Base-by-base conservation (phyloP, 345 rosid species). In the Salix udensis region DNA sequence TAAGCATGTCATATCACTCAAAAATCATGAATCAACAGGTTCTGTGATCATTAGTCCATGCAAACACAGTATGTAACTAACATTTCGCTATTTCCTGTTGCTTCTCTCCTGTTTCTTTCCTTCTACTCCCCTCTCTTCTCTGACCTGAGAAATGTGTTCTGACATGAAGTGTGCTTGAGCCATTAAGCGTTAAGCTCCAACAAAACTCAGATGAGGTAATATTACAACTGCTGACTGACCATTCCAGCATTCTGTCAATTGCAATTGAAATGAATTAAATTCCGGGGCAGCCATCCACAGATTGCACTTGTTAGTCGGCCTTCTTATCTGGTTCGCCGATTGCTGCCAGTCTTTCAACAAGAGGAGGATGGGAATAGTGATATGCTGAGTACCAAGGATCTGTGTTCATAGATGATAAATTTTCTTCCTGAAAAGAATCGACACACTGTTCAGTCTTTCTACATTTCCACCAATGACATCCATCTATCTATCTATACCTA, bases 351-450 rank as follows among this genome's bases (percentile, higher is more conserved):
- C 99, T 88, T 85, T 96, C 99, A 0, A 92, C 99, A 24, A 94
- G 92, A 7, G 97, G 97, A 76, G 98, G 98, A 74, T 92, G 99
- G 68, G 99, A 96, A 79, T 96, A 92, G 87, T 96, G 99, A 84
- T 94, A 94, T 5, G 98, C 93, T 2, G 98, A 96, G 87, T 92
- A 94, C 94, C 95, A 92, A 30, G 97, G 99, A 88, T 94, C 98
- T 0, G 98, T 92, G 75, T 96, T 94, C 98, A 96, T 92, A 7
- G 98, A 90, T 12, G 98, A 92, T 76, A 96, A 86, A 82, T 96
- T 96, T 79, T 96, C 99, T 85, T 92, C 99, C 98, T 96, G 96
- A 53, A 81, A 84, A 77, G 60, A 8, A 21, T 31, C 2, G 44
- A 19, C 44, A 24, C 30, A 6, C 46, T 14, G 52, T 53, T 72